Evolutionary conservation across 2,329 filamentous ascomycete genomes (phyloP).

Genomic region (Boeremia exigua): DNA sequence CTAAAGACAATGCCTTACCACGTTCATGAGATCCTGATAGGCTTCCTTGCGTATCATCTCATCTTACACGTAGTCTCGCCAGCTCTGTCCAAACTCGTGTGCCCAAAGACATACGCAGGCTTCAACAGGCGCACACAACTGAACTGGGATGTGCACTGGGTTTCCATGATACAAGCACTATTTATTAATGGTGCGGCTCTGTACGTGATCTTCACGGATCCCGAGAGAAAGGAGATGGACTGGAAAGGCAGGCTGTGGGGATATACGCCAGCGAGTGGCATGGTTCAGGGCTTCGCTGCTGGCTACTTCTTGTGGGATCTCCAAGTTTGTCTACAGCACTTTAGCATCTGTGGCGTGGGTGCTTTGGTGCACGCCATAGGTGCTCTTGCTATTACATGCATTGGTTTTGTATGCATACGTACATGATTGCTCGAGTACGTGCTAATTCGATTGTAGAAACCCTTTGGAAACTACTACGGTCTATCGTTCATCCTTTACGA

Average conservation of each 20-base stretch:
- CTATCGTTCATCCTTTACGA: constrained; percentile 85
- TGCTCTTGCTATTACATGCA: constrained; percentile 73
- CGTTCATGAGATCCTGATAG: constrained; percentile 75
- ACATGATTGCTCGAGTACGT: too few species aligned
- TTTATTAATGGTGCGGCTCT: constrained; percentile 75
- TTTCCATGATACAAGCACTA: constrained; percentile 76
- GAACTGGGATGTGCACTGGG: constrained; percentile 88
- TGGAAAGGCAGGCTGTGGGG: constrained; percentile 76
- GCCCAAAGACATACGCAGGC: constrained; percentile 66
- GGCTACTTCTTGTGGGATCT: constrained; percentile 88
- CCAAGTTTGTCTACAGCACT: constrained; percentile 68
- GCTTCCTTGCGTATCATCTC: constrained; percentile 71
- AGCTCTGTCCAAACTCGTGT: constrained; percentile 65
- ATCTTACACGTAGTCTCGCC: constrained; percentile 73
- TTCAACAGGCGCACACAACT: constrained; percentile 69
- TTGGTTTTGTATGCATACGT: constrained; percentile 74
- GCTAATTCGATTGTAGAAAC: constrained; percentile 62
- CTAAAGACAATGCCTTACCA: constrained; percentile 76
- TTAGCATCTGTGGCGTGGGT: constrained; percentile 75
- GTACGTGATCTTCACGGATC: constrained; percentile 71
- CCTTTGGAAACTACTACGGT: constrained; percentile 84
- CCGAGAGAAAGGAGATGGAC: constrained; percentile 70
- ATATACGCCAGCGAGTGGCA: constrained; percentile 74
- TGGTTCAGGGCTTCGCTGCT: constrained; percentile 77
- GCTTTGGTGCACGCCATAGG: constrained; percentile 77